These are phyloP conservation scores for Metschnikowia borealis DNA, from an alignment of 805 yeast genomes.

Conservation along the genomic window DNA sequence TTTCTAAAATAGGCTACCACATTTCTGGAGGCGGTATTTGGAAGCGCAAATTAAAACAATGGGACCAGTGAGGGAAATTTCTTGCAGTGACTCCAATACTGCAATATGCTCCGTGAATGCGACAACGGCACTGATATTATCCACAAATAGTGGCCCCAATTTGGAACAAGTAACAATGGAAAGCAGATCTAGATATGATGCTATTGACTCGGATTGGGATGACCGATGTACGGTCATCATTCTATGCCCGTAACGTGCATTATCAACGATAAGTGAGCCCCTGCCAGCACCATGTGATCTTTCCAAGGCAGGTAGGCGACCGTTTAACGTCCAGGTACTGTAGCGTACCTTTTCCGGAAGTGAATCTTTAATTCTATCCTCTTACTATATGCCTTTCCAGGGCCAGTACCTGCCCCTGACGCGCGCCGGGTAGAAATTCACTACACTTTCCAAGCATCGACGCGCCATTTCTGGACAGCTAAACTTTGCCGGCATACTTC, in stretches of 20 bases:
- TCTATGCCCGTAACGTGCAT: not conserved
- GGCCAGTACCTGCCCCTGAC: not conserved
- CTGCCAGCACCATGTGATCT: not conserved
- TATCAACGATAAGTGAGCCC: not conserved
- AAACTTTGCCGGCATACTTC: not conserved
- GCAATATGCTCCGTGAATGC: not conserved
- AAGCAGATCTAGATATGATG: not conserved
- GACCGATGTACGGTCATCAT: too few relatives aligned
- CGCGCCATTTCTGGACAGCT: not conserved
- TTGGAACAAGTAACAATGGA: not conserved
- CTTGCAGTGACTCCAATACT: not conserved
- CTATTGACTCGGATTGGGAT: not conserved
- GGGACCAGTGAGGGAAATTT: not conserved
- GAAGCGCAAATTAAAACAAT: not conserved
- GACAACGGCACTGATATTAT: too few relatives aligned
- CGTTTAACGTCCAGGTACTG: not conserved
- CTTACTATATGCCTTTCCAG: not conserved
- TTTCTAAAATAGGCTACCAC: not conserved
- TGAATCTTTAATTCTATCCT: not conserved
- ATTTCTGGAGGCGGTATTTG: not conserved
- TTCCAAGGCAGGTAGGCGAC: too few relatives aligned
- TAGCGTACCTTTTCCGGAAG: not conserved
- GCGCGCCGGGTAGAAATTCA: not conserved
- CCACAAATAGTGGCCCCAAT: not conserved
- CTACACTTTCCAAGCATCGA: not conserved